Evolutionary conservation across 2,329 filamentous ascomycete genomes (phyloP).

Genomic region (Pseudogymnoascus sp.): DNA sequence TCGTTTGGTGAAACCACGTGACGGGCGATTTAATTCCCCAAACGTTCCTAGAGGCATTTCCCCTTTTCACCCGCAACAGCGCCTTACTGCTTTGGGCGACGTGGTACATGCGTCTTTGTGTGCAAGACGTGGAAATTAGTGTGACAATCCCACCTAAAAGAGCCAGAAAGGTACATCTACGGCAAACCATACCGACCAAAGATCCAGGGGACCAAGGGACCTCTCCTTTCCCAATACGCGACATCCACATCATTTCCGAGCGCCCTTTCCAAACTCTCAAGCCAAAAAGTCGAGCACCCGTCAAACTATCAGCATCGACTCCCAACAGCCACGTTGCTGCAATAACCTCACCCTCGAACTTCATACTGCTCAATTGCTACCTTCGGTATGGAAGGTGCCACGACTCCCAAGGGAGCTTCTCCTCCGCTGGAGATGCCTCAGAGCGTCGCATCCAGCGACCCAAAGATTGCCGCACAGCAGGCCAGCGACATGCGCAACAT

Average conservation of each 20-base stretch:
- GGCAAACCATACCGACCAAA: background rate
- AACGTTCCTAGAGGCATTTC: constrained; percentile 3
- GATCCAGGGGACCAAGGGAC: constrained; percentile 3
- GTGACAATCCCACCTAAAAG: background rate
- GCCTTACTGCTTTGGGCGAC: background rate
- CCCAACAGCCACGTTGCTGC: background rate
- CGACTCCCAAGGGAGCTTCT: background rate
- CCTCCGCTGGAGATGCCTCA: constrained; percentile 22
- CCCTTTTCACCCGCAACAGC: background rate
- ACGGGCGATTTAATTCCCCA: background rate
- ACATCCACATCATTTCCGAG: constrained; percentile 7
- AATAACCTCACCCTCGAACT: background rate
- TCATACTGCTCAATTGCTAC: constrained; percentile 5
- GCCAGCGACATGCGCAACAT: constrained; percentile 57
- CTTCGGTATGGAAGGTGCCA: constrained; percentile 3
- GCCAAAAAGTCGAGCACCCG: constrained; percentile 1
- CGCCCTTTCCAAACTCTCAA: constrained; percentile 6
- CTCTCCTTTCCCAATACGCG: constrained; percentile 7
- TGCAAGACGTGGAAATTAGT: background rate
- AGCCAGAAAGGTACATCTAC: background rate
- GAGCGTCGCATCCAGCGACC: constrained; percentile 28
- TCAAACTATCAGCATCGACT: background rate
- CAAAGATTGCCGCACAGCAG: constrained; percentile 30
- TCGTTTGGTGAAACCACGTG: background rate
- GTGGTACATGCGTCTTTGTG: background rate